These are phyloP conservation scores for Polyporus arcularius DNA, from an alignment of 768 basidiomycete genomes.

Conservation along the genomic window DNA sequence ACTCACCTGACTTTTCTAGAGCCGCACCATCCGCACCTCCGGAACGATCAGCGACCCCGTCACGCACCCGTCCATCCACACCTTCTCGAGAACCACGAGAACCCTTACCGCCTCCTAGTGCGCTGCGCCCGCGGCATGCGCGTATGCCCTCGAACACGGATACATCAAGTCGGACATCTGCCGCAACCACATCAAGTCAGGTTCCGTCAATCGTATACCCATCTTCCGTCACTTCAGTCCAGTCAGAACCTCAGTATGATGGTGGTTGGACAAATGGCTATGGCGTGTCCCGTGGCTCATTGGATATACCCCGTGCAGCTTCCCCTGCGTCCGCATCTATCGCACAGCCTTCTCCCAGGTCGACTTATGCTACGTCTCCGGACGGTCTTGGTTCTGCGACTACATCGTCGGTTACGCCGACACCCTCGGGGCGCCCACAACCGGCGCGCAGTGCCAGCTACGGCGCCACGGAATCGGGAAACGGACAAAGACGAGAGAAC, in stretches of 20 bases:
- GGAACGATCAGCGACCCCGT: constrained; percentile 18
- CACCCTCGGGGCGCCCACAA: constrained; percentile 2
- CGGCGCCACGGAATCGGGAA: constrained; percentile 26
- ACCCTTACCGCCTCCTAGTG: constrained; percentile 29
- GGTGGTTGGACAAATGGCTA: constrained; percentile 12
- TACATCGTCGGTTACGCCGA: not conserved
- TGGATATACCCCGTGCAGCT: constrained; percentile 10
- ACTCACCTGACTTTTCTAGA: constrained; percentile 18
- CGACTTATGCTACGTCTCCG: constrained; percentile 8
- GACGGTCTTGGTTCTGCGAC: not conserved
- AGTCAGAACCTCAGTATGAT: constrained; percentile 17
- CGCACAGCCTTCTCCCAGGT: constrained; percentile 17
- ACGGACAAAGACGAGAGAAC: constrained; percentile 56
- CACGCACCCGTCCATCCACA: constrained; percentile 23
- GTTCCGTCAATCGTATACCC: constrained; percentile 27
- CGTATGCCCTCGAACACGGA: constrained; percentile 50
- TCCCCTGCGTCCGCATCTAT: constrained; percentile 13
- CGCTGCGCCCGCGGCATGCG: constrained; percentile 36
- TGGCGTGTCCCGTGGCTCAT: constrained; percentile 1
- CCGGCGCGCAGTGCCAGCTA: constrained; percentile 10
- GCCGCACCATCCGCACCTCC: constrained; percentile 13
- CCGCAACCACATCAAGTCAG: constrained; percentile 32
- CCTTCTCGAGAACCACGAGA: constrained; percentile 30
- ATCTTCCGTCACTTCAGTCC: constrained; percentile 24
- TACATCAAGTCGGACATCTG: constrained; percentile 13